A percentile compares a stretch with the other conserved stretches of the same genome.
These are phyloP conservation scores for Solanum ahanhuiri DNA, from an alignment of 257 asterid species.

Conservation along the genomic window DNA sequence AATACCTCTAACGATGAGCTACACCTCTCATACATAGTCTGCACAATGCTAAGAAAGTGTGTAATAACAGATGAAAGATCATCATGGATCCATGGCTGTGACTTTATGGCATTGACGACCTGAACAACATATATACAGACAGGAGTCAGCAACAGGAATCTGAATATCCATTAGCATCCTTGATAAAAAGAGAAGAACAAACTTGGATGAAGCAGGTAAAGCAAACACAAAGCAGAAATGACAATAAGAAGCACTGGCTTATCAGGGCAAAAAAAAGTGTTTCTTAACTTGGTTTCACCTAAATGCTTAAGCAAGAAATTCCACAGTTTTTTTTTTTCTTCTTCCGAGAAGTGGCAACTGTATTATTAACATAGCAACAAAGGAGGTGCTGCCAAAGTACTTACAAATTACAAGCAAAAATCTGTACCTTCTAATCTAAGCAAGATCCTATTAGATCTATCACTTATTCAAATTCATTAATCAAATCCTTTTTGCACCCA, in stretches of 20 bases:
- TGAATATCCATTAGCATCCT: background rate
- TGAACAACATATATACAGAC: conserved; percentile 14
- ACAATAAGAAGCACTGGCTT: conserved; percentile 9
- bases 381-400: background rate
- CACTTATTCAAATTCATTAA: background rate
- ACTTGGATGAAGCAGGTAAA: background rate
- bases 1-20: conserved; percentile 73
- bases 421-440: background rate
- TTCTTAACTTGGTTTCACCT: background rate
- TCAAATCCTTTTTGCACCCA: background rate
- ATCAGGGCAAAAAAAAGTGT: background rate
- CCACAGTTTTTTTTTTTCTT: background rate
- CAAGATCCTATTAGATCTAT: background rate
- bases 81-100: conserved; percentile 61
- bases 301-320: background rate
- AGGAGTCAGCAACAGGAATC: background rate
- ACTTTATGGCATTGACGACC: conserved; percentile 74
- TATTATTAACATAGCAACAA: background rate
- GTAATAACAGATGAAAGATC: conserved; percentile 45
- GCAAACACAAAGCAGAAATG: conserved; percentile 2
- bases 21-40: conserved; percentile 79
- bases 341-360: background rate
- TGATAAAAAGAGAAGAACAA: background rate
- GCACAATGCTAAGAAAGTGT: conserved; percentile 55
- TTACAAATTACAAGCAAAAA: background rate